phyloP scores from a whole-genome alignment of 306 rosid species.

The Acacia crassicarpa region DNA sequence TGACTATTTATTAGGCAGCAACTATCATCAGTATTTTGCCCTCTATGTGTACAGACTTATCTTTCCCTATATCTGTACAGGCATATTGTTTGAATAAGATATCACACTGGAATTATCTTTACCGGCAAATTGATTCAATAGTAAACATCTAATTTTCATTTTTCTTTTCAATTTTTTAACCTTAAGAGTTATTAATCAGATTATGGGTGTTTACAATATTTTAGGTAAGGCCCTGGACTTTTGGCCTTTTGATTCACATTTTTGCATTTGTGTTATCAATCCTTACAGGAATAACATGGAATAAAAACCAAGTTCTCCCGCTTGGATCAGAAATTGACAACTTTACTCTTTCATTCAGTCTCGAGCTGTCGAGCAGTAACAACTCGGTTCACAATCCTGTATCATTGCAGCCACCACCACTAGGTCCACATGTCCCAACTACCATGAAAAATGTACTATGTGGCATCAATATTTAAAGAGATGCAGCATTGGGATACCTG shows the following conservation, averaged over 20 bases:
- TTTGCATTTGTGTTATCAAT: too few species aligned
- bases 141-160: neutral
- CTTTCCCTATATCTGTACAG: neutral
- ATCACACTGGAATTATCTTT: neutral
- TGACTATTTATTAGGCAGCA: neutral
- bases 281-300: neutral
- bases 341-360: neutral
- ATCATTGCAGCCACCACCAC: neutral
- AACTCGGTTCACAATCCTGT: neutral
- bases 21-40: neutral
- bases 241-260: too few species aligned
- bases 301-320: neutral
- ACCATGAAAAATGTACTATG: neutral
- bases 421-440: neutral
- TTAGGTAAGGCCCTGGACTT: neutral
- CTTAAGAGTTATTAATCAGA: slow-evolving; percentile 15
- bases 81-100: neutral
- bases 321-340: neutral
- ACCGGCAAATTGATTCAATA: neutral
- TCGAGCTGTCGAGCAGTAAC: neutral
- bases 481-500: slow-evolving; percentile 54
- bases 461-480: slow-evolving; percentile 6
- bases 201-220: neutral
- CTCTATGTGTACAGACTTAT: neutral
- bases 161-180: neutral